phyloP scores from a whole-genome alignment of 495 filamentous ascomycete genomes.

The Hamigera avellanea region DNA sequence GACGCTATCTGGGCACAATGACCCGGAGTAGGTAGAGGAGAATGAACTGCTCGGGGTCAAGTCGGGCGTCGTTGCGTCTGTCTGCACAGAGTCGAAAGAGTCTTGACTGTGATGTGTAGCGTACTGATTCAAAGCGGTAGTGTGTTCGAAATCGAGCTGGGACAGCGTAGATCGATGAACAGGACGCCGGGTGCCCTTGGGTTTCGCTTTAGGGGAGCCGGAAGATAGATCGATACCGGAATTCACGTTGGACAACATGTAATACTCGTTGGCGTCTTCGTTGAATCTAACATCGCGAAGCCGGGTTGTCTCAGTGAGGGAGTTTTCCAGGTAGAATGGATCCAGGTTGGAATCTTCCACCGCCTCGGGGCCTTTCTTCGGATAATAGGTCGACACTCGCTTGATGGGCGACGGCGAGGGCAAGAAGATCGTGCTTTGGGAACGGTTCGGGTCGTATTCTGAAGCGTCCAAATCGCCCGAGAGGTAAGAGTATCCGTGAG shows the following conservation, averaged over 20 bases:
- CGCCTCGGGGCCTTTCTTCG: constrained; percentile 15
- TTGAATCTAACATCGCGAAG: constrained; percentile 27
- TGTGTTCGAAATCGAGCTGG: constrained; percentile 26
- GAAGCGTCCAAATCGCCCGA: constrained; percentile 26
- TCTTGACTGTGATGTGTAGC: constrained; percentile 18
- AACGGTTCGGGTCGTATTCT: constrained; percentile 21
- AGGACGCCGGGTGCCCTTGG: constrained; percentile 4
- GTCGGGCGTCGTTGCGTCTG: constrained; percentile 25
- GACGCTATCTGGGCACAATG: constrained; percentile 20
- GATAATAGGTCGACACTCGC: constrained; percentile 26
- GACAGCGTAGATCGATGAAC: constrained; percentile 26
- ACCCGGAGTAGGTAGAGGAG: constrained; percentile 27
- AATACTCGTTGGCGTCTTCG: constrained; percentile 24
- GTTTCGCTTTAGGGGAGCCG: constrained; percentile 2
- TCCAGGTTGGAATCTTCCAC: constrained; percentile 31
- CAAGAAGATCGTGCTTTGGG: constrained; percentile 22
- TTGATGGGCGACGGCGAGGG: constrained; percentile 22
- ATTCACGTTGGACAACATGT: constrained; percentile 20
- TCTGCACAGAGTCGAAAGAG: constrained; percentile 28
- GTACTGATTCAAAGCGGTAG: constrained; percentile 11
- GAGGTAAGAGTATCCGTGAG: constrained; percentile 23
- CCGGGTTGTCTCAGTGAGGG: constrained; percentile 17
- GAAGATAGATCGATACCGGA: constrained; percentile 7
- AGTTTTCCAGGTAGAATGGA: constrained; percentile 35
- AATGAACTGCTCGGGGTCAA: constrained; percentile 37